Conservation (phyloP, 1,284 basidiomycete genomes). For the Tilletia horrida region DNA sequence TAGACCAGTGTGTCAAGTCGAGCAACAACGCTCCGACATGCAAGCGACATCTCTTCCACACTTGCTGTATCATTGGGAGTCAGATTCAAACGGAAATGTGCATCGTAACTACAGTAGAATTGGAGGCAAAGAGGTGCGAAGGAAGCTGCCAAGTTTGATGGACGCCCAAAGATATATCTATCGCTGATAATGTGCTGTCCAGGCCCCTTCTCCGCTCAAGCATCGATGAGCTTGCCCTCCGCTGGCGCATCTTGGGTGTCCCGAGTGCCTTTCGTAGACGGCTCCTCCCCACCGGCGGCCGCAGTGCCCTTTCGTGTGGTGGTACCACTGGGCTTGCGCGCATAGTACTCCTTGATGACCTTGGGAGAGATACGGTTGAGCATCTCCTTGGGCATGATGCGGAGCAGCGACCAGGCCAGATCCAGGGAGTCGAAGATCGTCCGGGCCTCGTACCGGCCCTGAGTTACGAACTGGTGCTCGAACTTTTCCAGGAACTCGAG, state of each 20-base stretch:
- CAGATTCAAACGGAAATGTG: too few species aligned
- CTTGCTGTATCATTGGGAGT: too few species aligned
- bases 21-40: too few species aligned
- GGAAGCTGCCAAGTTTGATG: too few species aligned
- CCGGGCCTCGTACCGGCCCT: conserved; percentile 88
- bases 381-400: conserved; percentile 98
- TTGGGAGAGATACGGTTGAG: conserved; percentile 69
- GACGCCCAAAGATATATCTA: not conserved
- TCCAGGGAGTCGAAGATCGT: conserved; percentile 97
- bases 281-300: conserved; percentile 23
- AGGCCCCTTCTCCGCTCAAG: not conserved
- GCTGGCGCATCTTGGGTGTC: conserved; percentile 25
- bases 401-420: conserved; percentile 90
- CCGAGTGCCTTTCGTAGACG: conserved; percentile 31
- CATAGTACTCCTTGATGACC: conserved; percentile 54
- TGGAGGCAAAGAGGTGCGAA: not conserved
- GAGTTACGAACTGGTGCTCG: conserved; percentile 52
- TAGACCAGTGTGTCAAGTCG: too few species aligned
- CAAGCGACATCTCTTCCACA: too few species aligned
- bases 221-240: conserved; percentile 27
- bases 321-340: conserved; percentile 40
- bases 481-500: conserved; percentile 54
- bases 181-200: not conserved
- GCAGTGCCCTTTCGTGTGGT: conserved; percentile 9
- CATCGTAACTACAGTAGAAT: too few species aligned